These are phyloP conservation scores for Leucosporidium yakuticum DNA, from an alignment of 768 basidiomycete genomes.

Conservation along the genomic window DNA sequence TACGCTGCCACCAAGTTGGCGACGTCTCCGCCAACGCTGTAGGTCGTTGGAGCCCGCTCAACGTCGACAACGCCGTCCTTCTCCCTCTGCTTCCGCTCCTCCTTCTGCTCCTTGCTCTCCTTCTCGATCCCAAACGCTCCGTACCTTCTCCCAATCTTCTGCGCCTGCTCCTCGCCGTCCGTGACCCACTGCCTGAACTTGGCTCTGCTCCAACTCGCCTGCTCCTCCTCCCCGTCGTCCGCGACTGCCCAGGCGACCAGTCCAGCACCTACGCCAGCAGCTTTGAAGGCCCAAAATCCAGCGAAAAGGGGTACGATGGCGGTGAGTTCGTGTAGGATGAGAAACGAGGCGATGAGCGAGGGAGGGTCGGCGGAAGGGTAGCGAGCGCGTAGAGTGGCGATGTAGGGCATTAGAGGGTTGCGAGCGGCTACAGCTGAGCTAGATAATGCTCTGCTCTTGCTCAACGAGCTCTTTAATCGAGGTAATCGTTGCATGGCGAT, in stretches of 20 bases:
- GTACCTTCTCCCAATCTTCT: slow-evolving; percentile 29
- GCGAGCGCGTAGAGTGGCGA: slow-evolving; percentile 50
- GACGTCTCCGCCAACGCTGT: slow-evolving; percentile 37
- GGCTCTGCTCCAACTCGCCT: slow-evolving; percentile 39
- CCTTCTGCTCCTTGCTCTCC: slow-evolving; percentile 14
- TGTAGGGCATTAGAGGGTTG: slow-evolving; percentile 8
- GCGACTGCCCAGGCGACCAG: slow-evolving; percentile 49
- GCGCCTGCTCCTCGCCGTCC: slow-evolving; percentile 20
- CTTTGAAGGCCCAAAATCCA: slow-evolving; percentile 63
- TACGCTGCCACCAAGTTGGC: slow-evolving; percentile 45
- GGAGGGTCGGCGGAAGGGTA: slow-evolving; percentile 66
- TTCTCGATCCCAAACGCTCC: slow-evolving; percentile 27
- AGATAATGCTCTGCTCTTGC: too few species aligned
- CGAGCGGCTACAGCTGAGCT: too few species aligned
- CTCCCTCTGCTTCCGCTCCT: background rate
- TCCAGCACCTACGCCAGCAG: slow-evolving; percentile 62
- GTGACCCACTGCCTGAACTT: slow-evolving; percentile 40
- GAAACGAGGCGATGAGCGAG: slow-evolving; percentile 71
- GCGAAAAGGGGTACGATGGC: slow-evolving; percentile 69
- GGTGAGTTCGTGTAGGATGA: slow-evolving; percentile 75
- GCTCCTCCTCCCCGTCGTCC: slow-evolving; percentile 35
- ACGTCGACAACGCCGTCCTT: background rate
- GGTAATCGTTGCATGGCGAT: too few species aligned
- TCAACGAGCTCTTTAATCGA: too few species aligned
- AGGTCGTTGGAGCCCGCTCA: background rate